Base-by-base conservation (phyloP, 2,329 filamentous ascomycete genomes). In the Fusarium nygamai region DNA sequence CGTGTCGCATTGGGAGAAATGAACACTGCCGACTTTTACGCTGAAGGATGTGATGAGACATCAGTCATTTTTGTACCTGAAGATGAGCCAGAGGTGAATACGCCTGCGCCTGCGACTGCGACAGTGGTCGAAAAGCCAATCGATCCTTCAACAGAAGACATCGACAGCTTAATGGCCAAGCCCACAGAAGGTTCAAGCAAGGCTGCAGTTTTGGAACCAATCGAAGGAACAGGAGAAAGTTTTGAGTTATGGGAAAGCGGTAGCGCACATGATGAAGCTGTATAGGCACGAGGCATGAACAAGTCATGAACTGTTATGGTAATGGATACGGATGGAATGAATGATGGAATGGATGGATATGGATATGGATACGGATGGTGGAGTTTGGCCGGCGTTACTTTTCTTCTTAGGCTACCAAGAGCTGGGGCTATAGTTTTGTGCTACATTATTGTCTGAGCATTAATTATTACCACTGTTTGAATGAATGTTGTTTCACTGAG, bases 211-310 rank as follows among this genome's bases (percentile, higher is more conserved):
- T 81, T 91, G 20, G 81, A 88, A 62, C 87, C 88, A 2, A 85
- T 92, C 10, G 88, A 91, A 61, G 90, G 88, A 53, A 88, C 88
- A 0, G 89, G 87, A 46, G 88, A 91, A 75, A 86, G 83, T 79
- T 90, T 93, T 76, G 90, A 92, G 76, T 86, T 94, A 22, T 93
- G 92, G 91, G 92, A 93, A 81, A 93, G 91, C 78, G 88, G 86
- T 33, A 93, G 90, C 80, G 87, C 88, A 33, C 89, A 90, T 73
- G 92, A 90, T 54, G 91, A 89, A 64, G 78, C 81, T 4, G 86
- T 51, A 34, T 51, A 51, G 4, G 48, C 31, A 67, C 16, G 44
- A 67, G 20, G 33, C 33, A 59, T 48, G 56, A 27, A 36, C 8
- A 48, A 31, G 56, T 60, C 31, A 67, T 59, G 51, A 67, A 61